Percentiles rank a stretch among this genome's conserved stretches.
phyloP scores from a whole-genome alignment of 345 rosid genomes.

The Alliaria petiolata region DNA sequence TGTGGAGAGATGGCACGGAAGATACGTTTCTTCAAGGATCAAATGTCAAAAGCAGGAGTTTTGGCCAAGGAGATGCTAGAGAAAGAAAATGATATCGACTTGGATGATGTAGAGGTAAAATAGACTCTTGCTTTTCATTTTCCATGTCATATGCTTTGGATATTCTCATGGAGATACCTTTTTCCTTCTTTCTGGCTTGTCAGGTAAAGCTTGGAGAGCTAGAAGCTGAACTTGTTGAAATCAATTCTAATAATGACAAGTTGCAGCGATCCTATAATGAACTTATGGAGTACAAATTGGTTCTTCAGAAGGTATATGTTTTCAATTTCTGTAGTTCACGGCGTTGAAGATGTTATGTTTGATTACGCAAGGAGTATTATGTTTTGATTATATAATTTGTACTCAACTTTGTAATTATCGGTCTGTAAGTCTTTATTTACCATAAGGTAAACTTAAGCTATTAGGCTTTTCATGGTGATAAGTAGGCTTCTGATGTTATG shows the following conservation, averaged over 20 bases:
- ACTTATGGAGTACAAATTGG: slow-evolving; percentile 77
- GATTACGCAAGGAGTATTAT: not conserved
- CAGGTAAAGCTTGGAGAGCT: slow-evolving; percentile 87
- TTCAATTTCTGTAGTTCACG: not conserved
- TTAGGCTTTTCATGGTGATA: not conserved
- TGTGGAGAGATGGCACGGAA: slow-evolving; percentile 94
- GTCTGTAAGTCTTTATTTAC: not conserved
- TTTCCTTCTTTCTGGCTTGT: slow-evolving; percentile 11
- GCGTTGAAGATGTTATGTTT: not conserved
- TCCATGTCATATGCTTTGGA: too few relatives aligned
- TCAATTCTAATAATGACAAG: slow-evolving; percentile 84
- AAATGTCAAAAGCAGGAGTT: slow-evolving; percentile 77
- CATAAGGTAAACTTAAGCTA: not conserved
- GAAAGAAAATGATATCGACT: slow-evolving; percentile 39
- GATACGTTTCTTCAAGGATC: slow-evolving; percentile 81
- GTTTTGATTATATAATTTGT: not conserved
- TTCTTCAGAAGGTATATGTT: slow-evolving; percentile 69
- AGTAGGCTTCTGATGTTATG: slow-evolving; percentile 6
- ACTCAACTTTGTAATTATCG: not conserved
- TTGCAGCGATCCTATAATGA: slow-evolving; percentile 77
- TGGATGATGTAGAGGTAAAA: slow-evolving; percentile 80
- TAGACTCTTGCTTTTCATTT: too few relatives aligned
- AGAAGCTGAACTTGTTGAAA: slow-evolving; percentile 92
- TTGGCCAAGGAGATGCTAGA: slow-evolving; percentile 39
- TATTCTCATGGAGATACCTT: not conserved